These are phyloP conservation scores for Linnemannia exigua DNA, from an alignment of 192 early-diverging fungal genomes.

Conservation along the genomic window DNA sequence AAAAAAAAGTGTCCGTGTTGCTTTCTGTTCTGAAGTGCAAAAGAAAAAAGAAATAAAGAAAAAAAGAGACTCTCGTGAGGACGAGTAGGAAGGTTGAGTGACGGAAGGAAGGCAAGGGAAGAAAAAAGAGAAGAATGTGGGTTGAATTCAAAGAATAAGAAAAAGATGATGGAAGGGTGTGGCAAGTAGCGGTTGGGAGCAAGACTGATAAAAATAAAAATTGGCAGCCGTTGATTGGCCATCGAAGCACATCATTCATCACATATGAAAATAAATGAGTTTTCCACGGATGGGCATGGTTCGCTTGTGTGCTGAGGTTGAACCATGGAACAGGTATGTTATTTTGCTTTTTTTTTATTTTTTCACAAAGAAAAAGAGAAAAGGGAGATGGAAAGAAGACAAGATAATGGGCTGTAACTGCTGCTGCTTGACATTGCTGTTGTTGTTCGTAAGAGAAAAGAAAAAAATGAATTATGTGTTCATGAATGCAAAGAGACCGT, in stretches of 20 bases:
- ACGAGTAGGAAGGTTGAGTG: neutral
- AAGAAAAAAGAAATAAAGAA: too few relatives aligned
- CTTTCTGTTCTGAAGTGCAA: neutral
- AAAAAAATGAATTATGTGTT: neutral
- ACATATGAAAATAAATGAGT: too few relatives aligned
- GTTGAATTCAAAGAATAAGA: neutral
- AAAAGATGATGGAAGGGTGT: conserved; percentile 9
- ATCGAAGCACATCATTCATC: too few relatives aligned
- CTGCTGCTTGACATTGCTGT: neutral
- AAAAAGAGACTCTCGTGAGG: neutral
- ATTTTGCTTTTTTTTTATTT: neutral
- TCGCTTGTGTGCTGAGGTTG: neutral
- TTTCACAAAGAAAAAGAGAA: neutral
- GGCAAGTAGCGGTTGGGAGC: neutral
- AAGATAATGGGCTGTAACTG: neutral
- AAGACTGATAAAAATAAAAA: neutral
- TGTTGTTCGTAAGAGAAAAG: neutral
- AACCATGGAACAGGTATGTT: neutral
- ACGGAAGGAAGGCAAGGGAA: neutral
- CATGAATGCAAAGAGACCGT: neutral
- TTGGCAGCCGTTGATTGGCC: neutral
- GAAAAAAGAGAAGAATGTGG: neutral
- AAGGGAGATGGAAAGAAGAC: neutral
- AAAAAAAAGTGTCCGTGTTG: neutral
- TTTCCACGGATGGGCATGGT: too few relatives aligned